These are phyloP conservation scores for Dryas alaskensis DNA, from an alignment of 306 rosid genomes.

Conservation along the genomic window DNA sequence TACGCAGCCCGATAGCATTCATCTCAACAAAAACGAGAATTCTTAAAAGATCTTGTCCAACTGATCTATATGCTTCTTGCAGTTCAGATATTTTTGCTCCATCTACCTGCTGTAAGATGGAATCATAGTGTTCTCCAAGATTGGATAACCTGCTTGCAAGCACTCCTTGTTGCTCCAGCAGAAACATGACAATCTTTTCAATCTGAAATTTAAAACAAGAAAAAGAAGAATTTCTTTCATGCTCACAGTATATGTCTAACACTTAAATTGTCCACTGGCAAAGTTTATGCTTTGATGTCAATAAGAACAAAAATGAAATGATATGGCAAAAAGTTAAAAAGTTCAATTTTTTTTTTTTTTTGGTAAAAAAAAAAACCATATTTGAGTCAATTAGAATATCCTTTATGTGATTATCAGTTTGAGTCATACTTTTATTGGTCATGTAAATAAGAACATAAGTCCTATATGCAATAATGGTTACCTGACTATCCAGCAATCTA, in stretches of 20 bases:
- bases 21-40: conserved; percentile 74
- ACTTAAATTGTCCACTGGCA: background rate
- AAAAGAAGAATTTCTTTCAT: background rate
- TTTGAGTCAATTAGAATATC: background rate
- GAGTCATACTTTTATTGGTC: no score
- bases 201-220: conserved; percentile 44
- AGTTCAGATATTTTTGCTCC: conserved; percentile 46
- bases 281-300: background rate
- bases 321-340: background rate
- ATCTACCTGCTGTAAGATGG: conserved; percentile 52
- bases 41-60: conserved; percentile 72
- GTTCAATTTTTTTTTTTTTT: background rate
- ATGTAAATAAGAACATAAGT: background rate
- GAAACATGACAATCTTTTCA: conserved; percentile 76
- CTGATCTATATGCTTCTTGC: conserved; percentile 64
- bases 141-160: conserved; percentile 70
- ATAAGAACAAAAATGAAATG: background rate
- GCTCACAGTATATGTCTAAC: background rate
- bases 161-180: conserved; percentile 88
- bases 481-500: conserved; percentile 67
- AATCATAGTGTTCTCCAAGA: conserved; percentile 50
- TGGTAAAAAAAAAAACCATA: no score
- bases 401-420: background rate
- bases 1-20: conserved; percentile 81
- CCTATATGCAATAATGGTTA: background rate